These are phyloP conservation scores for Podospora sp. DNA, from an alignment of 495 filamentous ascomycete genomes.

Conservation along the genomic window DNA sequence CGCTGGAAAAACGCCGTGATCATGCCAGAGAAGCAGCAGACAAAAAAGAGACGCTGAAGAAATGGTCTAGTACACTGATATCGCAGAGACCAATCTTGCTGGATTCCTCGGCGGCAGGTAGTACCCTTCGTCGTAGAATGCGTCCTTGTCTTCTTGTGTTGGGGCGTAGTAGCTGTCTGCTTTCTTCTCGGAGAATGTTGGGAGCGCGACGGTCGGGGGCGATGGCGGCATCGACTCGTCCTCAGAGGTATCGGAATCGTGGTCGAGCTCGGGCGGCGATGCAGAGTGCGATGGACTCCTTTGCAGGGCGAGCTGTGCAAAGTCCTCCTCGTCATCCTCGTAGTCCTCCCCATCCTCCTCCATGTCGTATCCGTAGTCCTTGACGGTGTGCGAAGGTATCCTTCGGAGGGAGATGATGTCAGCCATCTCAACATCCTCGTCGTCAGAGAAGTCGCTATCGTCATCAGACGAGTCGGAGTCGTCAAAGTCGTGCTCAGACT, in stretches of 20 bases:
- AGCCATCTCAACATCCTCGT: conserved; percentile 58
- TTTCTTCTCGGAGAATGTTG: conserved; percentile 72
- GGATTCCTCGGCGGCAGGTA: conserved; percentile 58
- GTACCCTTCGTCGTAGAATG: conserved; percentile 64
- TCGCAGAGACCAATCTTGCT: conserved; percentile 47
- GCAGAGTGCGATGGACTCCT: conserved; percentile 73
- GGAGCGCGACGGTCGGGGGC: conserved; percentile 66
- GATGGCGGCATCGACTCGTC: conserved; percentile 81
- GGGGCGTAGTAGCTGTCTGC: conserved; percentile 11
- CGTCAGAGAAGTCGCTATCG: conserved; percentile 43
- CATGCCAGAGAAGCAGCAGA: conserved; percentile 19
- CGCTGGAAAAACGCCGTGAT: conserved; percentile 32
- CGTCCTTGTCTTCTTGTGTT: conserved; percentile 44
- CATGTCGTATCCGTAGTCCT: conserved; percentile 55
- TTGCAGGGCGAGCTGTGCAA: conserved; percentile 68
- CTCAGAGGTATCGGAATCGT: conserved; percentile 66
- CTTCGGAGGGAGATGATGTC: conserved; percentile 50
- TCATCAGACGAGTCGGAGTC: conserved; percentile 36
- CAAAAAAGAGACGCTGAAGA: conserved; percentile 29
- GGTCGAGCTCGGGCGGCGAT: conserved; percentile 72
- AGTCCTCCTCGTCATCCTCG: conserved; percentile 66
- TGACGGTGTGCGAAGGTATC: conserved; percentile 41
- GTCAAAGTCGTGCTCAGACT: conserved; percentile 71
- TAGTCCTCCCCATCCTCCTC: conserved; percentile 70
- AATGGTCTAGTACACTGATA: conserved; percentile 50